phyloP scores from a whole-genome alignment of 1,284 basidiomycete species.

The Pseudozyma hubeiensis region DNA sequence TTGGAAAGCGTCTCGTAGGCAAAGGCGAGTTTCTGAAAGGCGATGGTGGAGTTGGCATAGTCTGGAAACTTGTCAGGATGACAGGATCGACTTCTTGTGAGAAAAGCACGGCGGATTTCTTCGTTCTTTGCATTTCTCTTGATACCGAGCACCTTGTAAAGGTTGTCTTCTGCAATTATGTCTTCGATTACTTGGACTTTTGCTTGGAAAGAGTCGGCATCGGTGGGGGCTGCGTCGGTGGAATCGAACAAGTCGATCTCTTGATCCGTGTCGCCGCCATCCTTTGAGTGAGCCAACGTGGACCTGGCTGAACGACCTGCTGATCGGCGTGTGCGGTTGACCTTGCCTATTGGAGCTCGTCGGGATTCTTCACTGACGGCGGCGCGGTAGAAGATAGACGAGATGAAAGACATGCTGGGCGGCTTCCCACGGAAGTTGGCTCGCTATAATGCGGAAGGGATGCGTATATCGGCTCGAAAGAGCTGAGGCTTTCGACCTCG shows the following conservation, averaged over 20 bases:
- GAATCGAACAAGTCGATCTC: constrained; percentile 1
- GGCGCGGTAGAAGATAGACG: constrained; percentile 44
- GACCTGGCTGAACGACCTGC: not conserved
- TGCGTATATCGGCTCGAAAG: not conserved
- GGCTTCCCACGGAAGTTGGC: not conserved
- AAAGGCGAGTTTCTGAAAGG: constrained; percentile 85
- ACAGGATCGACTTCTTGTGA: constrained; percentile 79
- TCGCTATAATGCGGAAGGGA: too few relatives aligned
- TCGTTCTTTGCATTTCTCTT: constrained; percentile 74
- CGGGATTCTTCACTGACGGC: constrained; percentile 44
- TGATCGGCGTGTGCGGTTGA: constrained; percentile 24
- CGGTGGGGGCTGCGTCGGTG: constrained; percentile 2
- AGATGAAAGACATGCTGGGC: constrained; percentile 41
- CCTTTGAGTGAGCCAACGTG: not conserved
- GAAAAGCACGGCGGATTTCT: constrained; percentile 80
- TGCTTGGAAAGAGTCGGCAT: constrained; percentile 21
- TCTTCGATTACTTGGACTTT: constrained; percentile 52
- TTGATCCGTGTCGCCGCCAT: constrained; percentile 2
- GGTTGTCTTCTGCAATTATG: constrained; percentile 70
- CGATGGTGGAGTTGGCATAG: constrained; percentile 78
- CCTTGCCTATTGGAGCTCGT: constrained; percentile 43
- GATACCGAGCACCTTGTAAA: constrained; percentile 81
- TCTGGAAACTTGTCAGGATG: constrained; percentile 88
- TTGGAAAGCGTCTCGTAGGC: constrained; percentile 84
- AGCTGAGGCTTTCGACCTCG: not conserved